Conservation (phyloP, 495 filamentous ascomycete genomes). For the Tuber umbilicatum region DNA sequence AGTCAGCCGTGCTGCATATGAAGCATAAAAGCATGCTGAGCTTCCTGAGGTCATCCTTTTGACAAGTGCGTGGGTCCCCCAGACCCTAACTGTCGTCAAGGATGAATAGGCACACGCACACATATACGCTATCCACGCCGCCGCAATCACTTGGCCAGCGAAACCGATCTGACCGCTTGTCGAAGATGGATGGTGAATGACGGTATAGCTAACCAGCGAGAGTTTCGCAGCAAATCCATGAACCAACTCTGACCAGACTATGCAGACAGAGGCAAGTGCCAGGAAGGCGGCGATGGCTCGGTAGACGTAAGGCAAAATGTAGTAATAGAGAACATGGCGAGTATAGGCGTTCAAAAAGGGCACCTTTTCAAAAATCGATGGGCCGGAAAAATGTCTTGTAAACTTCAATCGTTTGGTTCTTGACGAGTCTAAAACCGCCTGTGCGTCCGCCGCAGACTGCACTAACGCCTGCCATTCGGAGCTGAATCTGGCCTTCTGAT, state of each 20-base stretch:
- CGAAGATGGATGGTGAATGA: conserved; percentile 67
- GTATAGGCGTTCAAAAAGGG: conserved; percentile 75
- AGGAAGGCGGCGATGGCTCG: conserved; percentile 59
- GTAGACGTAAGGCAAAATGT: conserved; percentile 59
- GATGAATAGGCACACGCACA: conserved; percentile 74
- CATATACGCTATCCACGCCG: conserved; percentile 92
- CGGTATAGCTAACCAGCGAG: conserved; percentile 75
- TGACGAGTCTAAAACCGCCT: conserved; percentile 77
- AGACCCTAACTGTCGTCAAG: conserved; percentile 82
- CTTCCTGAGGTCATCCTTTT: conserved; percentile 83
- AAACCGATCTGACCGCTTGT: conserved; percentile 68
- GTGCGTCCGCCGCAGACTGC: conserved; percentile 61
- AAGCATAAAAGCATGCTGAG: conserved; percentile 89
- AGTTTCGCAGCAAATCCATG: conserved; percentile 66
- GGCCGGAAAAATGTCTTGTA: conserved; percentile 51
- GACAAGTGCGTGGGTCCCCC: conserved; percentile 87
- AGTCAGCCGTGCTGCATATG: conserved; percentile 79
- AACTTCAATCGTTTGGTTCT: conserved; percentile 75
- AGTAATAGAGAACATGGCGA: conserved; percentile 67
- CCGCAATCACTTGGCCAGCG: conserved; percentile 73
- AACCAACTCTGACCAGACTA: conserved; percentile 88
- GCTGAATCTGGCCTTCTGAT: conserved; percentile 72
- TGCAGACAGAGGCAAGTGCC: conserved; percentile 65
- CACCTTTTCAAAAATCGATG: conserved; percentile 51
- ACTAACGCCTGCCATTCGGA: conserved; percentile 80